These are phyloP conservation scores for Astrothelium macrocarpum DNA, from an alignment of 495 filamentous ascomycete species.

Conservation along the genomic window DNA sequence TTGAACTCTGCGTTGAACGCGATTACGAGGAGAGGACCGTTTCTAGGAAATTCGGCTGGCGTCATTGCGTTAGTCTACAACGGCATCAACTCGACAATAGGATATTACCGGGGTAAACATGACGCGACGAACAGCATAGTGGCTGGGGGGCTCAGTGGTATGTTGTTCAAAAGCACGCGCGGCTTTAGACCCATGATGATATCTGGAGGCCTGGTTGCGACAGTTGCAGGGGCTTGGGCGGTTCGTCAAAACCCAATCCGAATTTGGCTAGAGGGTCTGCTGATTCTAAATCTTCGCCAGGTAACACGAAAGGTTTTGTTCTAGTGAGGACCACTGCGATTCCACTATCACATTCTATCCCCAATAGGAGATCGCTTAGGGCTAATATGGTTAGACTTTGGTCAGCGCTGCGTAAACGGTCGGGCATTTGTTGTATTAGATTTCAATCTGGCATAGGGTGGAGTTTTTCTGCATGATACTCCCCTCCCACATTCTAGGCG, in stretches of 20 bases:
- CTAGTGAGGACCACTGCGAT: neutral
- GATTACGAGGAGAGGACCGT: constrained; percentile 86
- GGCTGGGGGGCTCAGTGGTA: constrained; percentile 78
- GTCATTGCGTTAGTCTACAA: constrained; percentile 79
- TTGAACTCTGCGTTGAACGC: constrained; percentile 91
- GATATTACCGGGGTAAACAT: constrained; percentile 77
- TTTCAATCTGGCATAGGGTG: neutral
- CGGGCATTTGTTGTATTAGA: neutral
- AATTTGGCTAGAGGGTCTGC: neutral
- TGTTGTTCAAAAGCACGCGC: constrained; percentile 90
- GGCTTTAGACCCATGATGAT: constrained; percentile 87
- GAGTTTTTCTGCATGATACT: constrained; percentile 1
- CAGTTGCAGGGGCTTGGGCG: constrained; percentile 76
- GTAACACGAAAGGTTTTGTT: constrained; percentile 1
- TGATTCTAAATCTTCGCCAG: neutral
- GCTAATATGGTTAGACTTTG: neutral
- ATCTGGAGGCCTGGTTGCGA: constrained; percentile 76
- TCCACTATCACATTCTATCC: neutral
- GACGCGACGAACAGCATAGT: constrained; percentile 79
- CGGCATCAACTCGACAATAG: constrained; percentile 82
- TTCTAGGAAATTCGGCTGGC: constrained; percentile 88
- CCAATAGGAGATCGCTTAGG: neutral
- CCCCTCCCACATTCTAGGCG: neutral
- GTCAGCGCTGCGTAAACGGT: neutral
- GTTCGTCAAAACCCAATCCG: constrained; percentile 36